These are phyloP conservation scores for Tylopilus plumbeoviolaceoides DNA, from an alignment of 768 basidiomycete species.

Conservation along the genomic window DNA sequence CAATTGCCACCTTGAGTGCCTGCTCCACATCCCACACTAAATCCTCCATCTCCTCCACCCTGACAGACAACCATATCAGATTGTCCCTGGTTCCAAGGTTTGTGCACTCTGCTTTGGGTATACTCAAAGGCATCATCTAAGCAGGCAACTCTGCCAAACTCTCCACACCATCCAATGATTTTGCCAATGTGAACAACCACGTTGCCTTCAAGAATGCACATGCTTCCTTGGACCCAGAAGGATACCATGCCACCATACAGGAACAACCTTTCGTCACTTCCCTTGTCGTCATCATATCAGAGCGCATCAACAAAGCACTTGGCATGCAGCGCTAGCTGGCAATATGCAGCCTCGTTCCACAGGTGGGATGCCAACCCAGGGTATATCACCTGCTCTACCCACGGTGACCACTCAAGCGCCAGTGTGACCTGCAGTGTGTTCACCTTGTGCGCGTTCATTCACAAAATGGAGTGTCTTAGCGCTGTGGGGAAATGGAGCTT, in stretches of 20 bases:
- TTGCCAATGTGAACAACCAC: slow-evolving; percentile 75
- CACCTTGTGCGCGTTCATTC: slow-evolving; percentile 81
- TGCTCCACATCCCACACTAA: slow-evolving; percentile 42
- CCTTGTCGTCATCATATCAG: no score
- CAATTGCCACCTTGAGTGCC: slow-evolving; percentile 16
- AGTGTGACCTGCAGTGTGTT: slow-evolving; percentile 78
- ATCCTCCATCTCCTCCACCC: slow-evolving; percentile 86
- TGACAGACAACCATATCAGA: slow-evolving; percentile 77
- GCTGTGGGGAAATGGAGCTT: slow-evolving; percentile 81
- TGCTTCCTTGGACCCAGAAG: slow-evolving; percentile 57
- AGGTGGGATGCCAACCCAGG: slow-evolving; percentile 73
- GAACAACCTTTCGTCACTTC: no score
- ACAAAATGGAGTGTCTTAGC: slow-evolving; percentile 86
- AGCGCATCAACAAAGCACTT: slow-evolving; percentile 53
- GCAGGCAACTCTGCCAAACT: slow-evolving; percentile 84
- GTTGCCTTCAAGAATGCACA: slow-evolving; percentile 64
- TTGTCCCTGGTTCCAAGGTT: slow-evolving; percentile 73
- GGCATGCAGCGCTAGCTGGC: slow-evolving; percentile 65
- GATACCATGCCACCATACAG: slow-evolving; percentile 91
- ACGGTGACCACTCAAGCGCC: slow-evolving; percentile 47
- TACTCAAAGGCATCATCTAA: slow-evolving; percentile 83
- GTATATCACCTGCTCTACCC: slow-evolving; percentile 80
- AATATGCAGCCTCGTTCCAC: slow-evolving; percentile 62
- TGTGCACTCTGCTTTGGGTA: slow-evolving; percentile 64
- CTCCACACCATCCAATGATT: slow-evolving; percentile 90